These are phyloP conservation scores for Yamadazyma dendronema DNA, from an alignment of 1,139 yeast species.

Conservation along the genomic window DNA sequence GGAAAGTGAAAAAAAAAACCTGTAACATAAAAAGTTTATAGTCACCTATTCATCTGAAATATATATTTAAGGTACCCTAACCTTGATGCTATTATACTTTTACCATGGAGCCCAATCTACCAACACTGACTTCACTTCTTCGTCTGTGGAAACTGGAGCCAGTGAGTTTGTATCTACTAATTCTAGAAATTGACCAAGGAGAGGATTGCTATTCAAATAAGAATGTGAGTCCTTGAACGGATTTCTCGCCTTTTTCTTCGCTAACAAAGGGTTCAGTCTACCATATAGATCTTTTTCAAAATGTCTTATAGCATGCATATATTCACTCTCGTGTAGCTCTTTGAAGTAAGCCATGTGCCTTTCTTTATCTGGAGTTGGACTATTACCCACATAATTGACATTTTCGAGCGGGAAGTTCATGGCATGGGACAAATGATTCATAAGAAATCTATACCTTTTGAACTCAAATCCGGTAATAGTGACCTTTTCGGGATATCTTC, in stretches of 20 bases:
- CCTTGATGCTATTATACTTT: too few relatives aligned
- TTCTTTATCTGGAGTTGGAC: slow-evolving; percentile 49
- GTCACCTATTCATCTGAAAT: background rate
- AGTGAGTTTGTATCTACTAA: slow-evolving; percentile 9
- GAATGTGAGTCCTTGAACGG: slow-evolving; percentile 54
- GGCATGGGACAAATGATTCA: slow-evolving; percentile 52
- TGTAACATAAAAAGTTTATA: slow-evolving; percentile 19
- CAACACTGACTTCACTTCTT: background rate
- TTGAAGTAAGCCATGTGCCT: slow-evolving; percentile 32
- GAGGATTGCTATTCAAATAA: slow-evolving; percentile 34
- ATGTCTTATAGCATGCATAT: slow-evolving; percentile 51
- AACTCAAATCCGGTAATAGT: slow-evolving; percentile 74
- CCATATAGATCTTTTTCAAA: slow-evolving; percentile 68
- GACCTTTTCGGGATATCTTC: slow-evolving; percentile 49
- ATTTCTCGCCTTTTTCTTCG: slow-evolving; percentile 53
- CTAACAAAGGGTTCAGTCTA: slow-evolving; percentile 32
- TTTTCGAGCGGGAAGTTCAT: slow-evolving; percentile 33
- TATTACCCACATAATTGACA: slow-evolving; percentile 56
- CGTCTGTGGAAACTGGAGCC: too few relatives aligned
- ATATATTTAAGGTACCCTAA: background rate
- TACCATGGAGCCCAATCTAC: slow-evolving; percentile 3
- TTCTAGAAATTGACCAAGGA: slow-evolving; percentile 20
- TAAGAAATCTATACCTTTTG: slow-evolving; percentile 57
- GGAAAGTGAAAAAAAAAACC: slow-evolving; percentile 24
- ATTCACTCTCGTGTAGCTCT: slow-evolving; percentile 48